Conservation (phyloP, 1,139 yeast species). For the Candida sojae region DNA sequence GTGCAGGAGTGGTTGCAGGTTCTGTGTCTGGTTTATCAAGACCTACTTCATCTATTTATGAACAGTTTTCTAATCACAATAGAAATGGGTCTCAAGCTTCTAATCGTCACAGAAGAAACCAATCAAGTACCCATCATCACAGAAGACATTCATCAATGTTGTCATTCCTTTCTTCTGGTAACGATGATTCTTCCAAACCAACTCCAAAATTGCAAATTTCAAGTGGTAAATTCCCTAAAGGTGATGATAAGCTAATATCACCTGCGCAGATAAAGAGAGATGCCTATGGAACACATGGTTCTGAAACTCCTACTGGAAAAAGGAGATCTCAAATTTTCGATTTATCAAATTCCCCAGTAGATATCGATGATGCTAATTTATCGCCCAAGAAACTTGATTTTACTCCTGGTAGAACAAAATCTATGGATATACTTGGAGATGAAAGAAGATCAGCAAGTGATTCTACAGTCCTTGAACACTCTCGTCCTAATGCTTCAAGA, state of each 20-base stretch:
- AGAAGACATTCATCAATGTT: slow-evolving; percentile 50
- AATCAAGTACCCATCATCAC: slow-evolving; percentile 31
- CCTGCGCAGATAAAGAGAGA: slow-evolving; percentile 29
- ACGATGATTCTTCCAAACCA: slow-evolving; percentile 8
- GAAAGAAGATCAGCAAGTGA: slow-evolving; percentile 40
- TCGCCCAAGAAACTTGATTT: slow-evolving; percentile 43
- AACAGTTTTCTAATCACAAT: slow-evolving; percentile 31
- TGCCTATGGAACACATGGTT: slow-evolving; percentile 2
- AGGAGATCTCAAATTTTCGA: slow-evolving; percentile 9
- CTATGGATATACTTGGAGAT: slow-evolving; percentile 18
- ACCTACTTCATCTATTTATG: slow-evolving; percentile 49
- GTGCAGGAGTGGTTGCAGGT: neutral
- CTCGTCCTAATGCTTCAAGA: slow-evolving; percentile 22
- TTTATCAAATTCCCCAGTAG: slow-evolving; percentile 19
- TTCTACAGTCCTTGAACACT: slow-evolving; percentile 8
- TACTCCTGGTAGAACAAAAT: slow-evolving; percentile 17
- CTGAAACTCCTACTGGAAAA: neutral
- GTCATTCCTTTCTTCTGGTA: slow-evolving; percentile 38
- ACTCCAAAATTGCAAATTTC: slow-evolving; percentile 3
- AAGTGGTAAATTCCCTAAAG: neutral
- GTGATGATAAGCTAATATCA: slow-evolving; percentile 20
- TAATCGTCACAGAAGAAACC: slow-evolving; percentile 18
- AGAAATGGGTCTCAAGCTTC: slow-evolving; percentile 27
- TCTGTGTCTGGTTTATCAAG: slow-evolving; percentile 17
- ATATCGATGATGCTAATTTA: slow-evolving; percentile 33